Evolutionary conservation across 371 early-diverging fungal genomes (phyloP).

Genomic region (Mycotypha africana): DNA sequence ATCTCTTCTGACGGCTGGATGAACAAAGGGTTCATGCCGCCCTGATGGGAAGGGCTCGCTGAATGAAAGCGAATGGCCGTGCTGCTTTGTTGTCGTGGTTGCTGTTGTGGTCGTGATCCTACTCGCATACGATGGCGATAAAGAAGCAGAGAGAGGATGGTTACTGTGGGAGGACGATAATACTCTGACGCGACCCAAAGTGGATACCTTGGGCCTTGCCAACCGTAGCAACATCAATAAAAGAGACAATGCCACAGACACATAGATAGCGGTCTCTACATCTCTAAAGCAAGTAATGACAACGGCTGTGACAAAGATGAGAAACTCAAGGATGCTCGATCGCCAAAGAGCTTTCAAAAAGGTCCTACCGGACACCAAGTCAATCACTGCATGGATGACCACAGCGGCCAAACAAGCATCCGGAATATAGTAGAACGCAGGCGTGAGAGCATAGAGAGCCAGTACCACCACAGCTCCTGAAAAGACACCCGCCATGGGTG

Average conservation of each 20-base stretch:
- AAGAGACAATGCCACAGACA: conserved; percentile 49
- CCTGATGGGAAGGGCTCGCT: no score
- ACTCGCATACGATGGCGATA: no score
- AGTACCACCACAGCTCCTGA: conserved; percentile 69
- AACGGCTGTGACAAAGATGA: conserved; percentile 46
- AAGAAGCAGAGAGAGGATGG: no score
- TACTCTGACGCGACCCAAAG: conserved; percentile 18
- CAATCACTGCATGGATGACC: conserved; percentile 68
- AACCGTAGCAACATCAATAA: conserved; percentile 53
- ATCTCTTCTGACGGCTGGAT: no score
- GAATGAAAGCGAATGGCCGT: no score
- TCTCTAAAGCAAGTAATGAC: conserved; percentile 59
- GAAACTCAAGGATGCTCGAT: conserved; percentile 46
- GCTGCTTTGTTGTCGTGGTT: no score
- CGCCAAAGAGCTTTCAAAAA: conserved; percentile 26
- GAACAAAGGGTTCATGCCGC: no score
- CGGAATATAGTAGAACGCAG: conserved; percentile 84
- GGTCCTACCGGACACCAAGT: conserved; percentile 36
- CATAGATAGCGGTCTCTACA: conserved; percentile 61
- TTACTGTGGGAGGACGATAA: no score
- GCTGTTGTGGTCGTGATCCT: no score
- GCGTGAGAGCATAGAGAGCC: conserved; percentile 73
- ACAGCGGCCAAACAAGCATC: conserved; percentile 72
- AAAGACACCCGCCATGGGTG: conserved; percentile 77
- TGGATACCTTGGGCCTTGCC: conserved; percentile 50